Evolutionary conservation across 371 early-diverging fungal genomes (phyloP), one percentile per base, ranked within the genome.

Genomic region (Mortierella polycephala): DNA sequence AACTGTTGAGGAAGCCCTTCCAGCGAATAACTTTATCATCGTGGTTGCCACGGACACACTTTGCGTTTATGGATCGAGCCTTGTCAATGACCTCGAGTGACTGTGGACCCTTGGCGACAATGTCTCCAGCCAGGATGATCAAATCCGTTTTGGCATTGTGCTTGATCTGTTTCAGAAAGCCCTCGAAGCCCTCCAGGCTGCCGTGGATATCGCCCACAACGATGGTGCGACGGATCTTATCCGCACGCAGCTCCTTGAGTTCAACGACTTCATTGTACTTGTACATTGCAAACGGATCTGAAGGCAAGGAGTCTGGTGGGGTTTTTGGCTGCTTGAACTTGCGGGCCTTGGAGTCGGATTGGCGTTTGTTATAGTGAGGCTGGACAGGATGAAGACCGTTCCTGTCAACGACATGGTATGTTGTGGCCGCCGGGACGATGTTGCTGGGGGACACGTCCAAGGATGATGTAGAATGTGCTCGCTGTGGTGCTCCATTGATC

Each of bases 201-300:
- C 93, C 94, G 57, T 93, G 94, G 50, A 93, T 83, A 63, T 93
- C 94, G 5, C 94, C 94, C 37, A 93, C 75, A 18, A 93, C 84
- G 47, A 91, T 83, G 37, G 93, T 68, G 11, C 91, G 84, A 46
- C 84, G 67, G 13, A 79, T 41, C 12, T 41, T 20, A 11, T 44
- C 1, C 14, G 54, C 52, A 1, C 40, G 20, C 52, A 69, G 30
- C 2, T 54, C 14, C 2, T 18, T 20, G 5, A 47, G 12, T 1
- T 13, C 42, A 6, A 67, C 44, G 7, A n/a, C 7, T 14, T 53
- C 14, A 53, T 63, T 60, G 45, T 76, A 67, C 9, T n/a, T 76
- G 53, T 76, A 76, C 41, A 11, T 12, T 21, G 76, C 63, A 16
- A 51, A 76, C 7, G 63, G 67, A 18, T 76, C 76, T 2, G 71